Conservation (phyloP, 441 rosid species). For the Eutrema salsugineum region DNA sequence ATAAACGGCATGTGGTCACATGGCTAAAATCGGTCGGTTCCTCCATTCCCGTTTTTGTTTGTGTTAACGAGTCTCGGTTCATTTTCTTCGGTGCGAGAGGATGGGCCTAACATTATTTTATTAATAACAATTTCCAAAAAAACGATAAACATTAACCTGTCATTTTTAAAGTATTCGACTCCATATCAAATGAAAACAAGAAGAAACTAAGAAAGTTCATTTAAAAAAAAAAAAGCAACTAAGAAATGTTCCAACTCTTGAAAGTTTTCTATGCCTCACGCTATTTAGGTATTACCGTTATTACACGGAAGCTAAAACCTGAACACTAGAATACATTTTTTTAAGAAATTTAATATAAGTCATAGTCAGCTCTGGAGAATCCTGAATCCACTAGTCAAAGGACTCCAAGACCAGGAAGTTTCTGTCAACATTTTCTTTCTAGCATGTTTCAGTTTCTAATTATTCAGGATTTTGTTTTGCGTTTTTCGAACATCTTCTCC, state of each 20-base stretch:
- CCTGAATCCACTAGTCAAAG: conserved; percentile 8
- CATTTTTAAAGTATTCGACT: not conserved
- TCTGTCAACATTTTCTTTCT: conserved; percentile 2
- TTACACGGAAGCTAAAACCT: not conserved
- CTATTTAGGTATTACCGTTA: conserved; percentile 15
- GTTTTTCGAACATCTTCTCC: not conserved
- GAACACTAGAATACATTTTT: not conserved
- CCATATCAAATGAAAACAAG: not conserved
- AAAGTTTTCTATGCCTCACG: conserved; percentile 3
- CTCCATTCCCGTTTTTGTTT: conserved; percentile 41
- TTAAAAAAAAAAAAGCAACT: not conserved
- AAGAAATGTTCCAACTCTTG: not conserved
- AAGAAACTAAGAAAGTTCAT: not conserved
- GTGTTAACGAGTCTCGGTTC: conserved; percentile 20
- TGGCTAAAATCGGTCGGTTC: conserved; percentile 54
- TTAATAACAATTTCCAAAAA: not conserved
- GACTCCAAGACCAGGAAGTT: conserved; percentile 8
- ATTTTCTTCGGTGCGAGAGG: conserved; percentile 13
- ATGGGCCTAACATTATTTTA: conserved; percentile 10
- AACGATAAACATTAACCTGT: not conserved
- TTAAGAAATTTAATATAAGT: not conserved
- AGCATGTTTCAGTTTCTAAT: not conserved
- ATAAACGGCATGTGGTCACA: conserved; percentile 63
- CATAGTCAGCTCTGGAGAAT: conserved; percentile 7
- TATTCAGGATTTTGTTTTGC: not conserved